Evolutionary conservation across 352 stramenopile genomes (phyloP).

Genomic region (Phytophthora pinifolia): DNA sequence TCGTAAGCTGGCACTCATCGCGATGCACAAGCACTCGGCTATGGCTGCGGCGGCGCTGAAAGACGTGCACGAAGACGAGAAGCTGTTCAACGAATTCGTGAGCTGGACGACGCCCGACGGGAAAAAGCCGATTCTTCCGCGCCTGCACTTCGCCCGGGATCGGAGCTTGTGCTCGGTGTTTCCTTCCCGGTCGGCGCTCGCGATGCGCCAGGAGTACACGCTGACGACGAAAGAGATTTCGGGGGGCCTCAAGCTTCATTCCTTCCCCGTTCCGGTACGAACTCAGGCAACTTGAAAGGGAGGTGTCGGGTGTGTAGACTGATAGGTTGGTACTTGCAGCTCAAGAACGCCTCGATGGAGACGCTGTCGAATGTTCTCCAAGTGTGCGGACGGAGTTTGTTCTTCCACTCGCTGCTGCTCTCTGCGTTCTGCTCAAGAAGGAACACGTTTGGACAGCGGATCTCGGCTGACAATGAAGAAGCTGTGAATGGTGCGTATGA

Average conservation of each 20-base stretch:
- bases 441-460: constrained; percentile 69
- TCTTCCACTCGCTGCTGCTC: constrained; percentile 82
- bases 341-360: constrained; percentile 57
- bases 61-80: constrained; percentile 69
- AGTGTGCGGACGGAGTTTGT: constrained; percentile 82
- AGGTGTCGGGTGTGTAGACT: neutral
- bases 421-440: constrained; percentile 73
- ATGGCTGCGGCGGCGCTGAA: constrained; percentile 20
- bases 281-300: neutral
- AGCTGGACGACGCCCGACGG: constrained; percentile 67
- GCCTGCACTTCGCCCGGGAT: constrained; percentile 76
- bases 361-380: constrained; percentile 72
- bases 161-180: constrained; percentile 74
- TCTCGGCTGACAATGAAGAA: constrained; percentile 62
- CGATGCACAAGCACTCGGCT: constrained; percentile 52
- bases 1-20: constrained; percentile 70
- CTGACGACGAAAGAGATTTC: constrained; percentile 88
- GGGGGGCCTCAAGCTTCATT: constrained; percentile 69
- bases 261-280: constrained; percentile 79
- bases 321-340: constrained; percentile 29
- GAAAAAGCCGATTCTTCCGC: constrained; percentile 64
- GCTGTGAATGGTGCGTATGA: constrained; percentile 51
- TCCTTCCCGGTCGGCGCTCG: constrained; percentile 43
- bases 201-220: constrained; percentile 79
- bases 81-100: constrained; percentile 85